Evolutionary conservation across 2,329 filamentous ascomycete species (phyloP).

Genomic region (Lanzia echinophila): DNA sequence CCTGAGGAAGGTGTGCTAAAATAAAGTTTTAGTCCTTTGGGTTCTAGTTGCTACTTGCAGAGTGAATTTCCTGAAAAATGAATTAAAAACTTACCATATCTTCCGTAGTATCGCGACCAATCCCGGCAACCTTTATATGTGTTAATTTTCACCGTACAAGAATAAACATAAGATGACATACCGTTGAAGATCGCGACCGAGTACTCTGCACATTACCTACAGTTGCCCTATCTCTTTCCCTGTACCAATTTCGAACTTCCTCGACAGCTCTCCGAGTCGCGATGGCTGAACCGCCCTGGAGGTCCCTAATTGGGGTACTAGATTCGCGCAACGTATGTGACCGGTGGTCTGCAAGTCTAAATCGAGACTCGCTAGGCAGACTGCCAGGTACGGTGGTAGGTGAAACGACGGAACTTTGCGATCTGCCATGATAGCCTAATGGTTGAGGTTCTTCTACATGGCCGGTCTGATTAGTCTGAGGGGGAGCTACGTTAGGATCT

Average conservation of each 20-base stretch:
- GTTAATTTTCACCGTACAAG: background rate
- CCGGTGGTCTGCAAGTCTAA: slow-evolving; percentile 3
- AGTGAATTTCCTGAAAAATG: background rate
- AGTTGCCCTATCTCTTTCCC: slow-evolving; percentile 1
- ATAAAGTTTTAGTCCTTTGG: background rate
- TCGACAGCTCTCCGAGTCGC: background rate
- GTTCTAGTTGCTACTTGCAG: background rate
- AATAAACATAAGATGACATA: background rate
- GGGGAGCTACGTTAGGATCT: slow-evolving; percentile 56
- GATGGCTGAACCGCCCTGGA: background rate
- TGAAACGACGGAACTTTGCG: slow-evolving; percentile 5
- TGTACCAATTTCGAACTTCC: slow-evolving; percentile 8
- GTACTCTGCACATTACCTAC: background rate
- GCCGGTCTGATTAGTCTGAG: slow-evolving; percentile 26
- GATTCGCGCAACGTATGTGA: slow-evolving; percentile 1
- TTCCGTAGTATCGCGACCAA: slow-evolving; percentile 4
- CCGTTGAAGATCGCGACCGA: slow-evolving; percentile 8
- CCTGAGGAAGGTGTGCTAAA: slow-evolving; percentile 2
- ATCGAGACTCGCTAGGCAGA: slow-evolving; percentile 1
- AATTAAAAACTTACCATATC: slow-evolving; percentile 7
- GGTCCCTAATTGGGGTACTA: background rate
- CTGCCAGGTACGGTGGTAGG: background rate
- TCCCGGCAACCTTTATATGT: background rate
- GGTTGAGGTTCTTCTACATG: slow-evolving; percentile 5
- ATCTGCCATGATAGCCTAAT: slow-evolving; percentile 13